Evolutionary conservation across 768 basidiomycete genomes (phyloP), one percentile per base, ranked within the genome.

Genomic region (Trametopsis cervina): DNA sequence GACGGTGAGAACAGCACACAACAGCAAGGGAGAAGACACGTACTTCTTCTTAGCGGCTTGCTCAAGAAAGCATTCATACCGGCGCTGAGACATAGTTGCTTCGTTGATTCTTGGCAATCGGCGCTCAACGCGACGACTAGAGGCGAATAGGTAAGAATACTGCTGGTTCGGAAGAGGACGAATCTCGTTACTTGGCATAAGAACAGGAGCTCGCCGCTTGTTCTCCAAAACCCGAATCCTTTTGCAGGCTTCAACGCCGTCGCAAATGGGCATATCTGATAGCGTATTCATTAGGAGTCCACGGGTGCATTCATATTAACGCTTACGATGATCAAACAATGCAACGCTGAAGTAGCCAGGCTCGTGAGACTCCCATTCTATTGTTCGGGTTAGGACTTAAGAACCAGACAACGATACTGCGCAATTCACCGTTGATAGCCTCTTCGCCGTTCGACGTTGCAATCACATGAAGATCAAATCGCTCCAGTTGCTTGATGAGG

Each of bases 1-100:
- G 22, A 6, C 2, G 21, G 23, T 35, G 12, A 40, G 20, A 12
- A 4, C 13, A 13, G 21, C 36, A 13, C 2, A 29, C 2, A n/a
- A 24, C 12, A 35, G 18, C 3, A 23, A 37, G 20, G 23, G 35
- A 12, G 7, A 7, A 4, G 3, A 15, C 2, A 51, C 44, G 23
- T 46, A 67, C 51, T 50, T 80, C 81, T 66, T 58, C 77, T 81
- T 56, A 86, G 64, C 11, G 85, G 85, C 64, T 88, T 88, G 58
- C 78, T 83, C 54, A 85, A 75, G 61, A 86, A 88, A 3, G 72
- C 69, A 56, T 85, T 84, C 85, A 88, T 88, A 9, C 85, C 85
- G 2, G 83, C 81, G 53, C 81, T 85, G n/a, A 86, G 63, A 55
- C 85, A 88, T 9, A 85, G 70, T 58, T 80, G 76, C 57, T 85